A percentile compares a stretch with the other conserved stretches of the same genome.
Evolutionary conservation across 148 eudicot genomes (phyloP).

Genomic region (Beta vulgaris): DNA sequence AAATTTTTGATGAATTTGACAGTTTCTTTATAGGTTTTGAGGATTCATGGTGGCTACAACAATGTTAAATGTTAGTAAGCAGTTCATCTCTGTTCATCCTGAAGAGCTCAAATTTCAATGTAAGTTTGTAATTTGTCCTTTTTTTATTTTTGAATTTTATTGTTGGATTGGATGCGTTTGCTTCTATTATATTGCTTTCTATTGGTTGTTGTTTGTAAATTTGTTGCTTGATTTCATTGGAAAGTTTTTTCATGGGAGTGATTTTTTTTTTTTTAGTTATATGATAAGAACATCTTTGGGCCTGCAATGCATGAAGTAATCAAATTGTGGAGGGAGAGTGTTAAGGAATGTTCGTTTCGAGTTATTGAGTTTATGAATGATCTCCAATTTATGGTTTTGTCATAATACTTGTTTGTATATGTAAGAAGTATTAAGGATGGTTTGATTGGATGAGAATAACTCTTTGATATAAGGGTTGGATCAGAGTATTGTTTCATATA

Average conservation of each 20-base stretch:
- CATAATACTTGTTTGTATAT: background rate
- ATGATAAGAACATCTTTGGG: too few species aligned
- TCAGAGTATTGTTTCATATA: background rate
- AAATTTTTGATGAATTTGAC: constrained; percentile 2
- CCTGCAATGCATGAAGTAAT: too few species aligned
- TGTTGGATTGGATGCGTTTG: background rate
- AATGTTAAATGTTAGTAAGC: constrained; percentile 47
- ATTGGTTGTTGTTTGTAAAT: background rate
- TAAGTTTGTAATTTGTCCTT: constrained; percentile 26
- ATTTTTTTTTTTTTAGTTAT: too few species aligned
- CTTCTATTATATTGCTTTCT: background rate
- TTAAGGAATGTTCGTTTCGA: background rate
- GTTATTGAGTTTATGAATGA: background rate
- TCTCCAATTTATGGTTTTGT: background rate
- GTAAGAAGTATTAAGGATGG: background rate
- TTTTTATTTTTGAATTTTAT: background rate
- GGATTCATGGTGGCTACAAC: constrained; percentile 20
- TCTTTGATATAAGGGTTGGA: background rate
- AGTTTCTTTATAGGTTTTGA: constrained; percentile 1
- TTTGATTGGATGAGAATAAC: background rate
- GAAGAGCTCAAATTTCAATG: constrained; percentile 77
- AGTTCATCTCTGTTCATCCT: constrained; percentile 67
- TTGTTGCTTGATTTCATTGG: background rate
- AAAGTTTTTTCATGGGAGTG: too few species aligned
- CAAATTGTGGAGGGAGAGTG: too few species aligned